phyloP scores from a whole-genome alignment of 2,329 filamentous ascomycete genomes.

The Colletotrichum spaethianum region DNA sequence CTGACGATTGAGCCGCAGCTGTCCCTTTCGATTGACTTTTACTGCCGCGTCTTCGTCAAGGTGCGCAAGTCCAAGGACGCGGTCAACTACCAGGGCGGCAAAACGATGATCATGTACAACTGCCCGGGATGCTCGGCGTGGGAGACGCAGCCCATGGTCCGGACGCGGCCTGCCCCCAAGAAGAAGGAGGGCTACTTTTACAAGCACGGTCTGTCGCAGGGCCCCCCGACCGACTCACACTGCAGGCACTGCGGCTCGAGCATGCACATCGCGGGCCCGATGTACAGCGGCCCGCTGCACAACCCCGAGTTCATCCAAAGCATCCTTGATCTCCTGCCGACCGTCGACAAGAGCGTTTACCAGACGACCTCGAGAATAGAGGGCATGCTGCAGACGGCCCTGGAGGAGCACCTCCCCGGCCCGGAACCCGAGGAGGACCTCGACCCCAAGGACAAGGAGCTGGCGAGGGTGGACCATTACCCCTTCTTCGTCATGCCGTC shows the following conservation, averaged over 20 bases:
- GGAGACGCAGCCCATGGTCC: constrained; percentile 84
- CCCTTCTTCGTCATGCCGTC: constrained; percentile 92
- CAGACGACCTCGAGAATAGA: constrained; percentile 85
- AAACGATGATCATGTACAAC: constrained; percentile 93
- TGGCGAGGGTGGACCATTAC: constrained; percentile 77
- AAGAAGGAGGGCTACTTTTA: constrained; percentile 79
- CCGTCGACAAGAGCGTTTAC: constrained; percentile 78
- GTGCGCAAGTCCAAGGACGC: constrained; percentile 84
- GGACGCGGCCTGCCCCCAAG: constrained; percentile 76
- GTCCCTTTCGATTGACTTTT: constrained; percentile 96
- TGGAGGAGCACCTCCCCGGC: constrained; percentile 76
- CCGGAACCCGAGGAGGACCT: constrained; percentile 55
- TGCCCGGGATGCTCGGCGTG: constrained; percentile 94
- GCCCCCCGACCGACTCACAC: constrained; percentile 73
- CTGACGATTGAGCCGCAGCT: constrained; percentile 91
- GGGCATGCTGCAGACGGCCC: constrained; percentile 90
- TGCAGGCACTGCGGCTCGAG: constrained; percentile 90
- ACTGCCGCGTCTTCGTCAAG: constrained; percentile 89
- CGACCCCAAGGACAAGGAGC: constrained; percentile 61
- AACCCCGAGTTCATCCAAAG: constrained; percentile 85
- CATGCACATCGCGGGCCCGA: constrained; percentile 91
- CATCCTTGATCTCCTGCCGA: constrained; percentile 80
- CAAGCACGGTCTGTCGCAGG: constrained; percentile 83
- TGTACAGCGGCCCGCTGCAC: constrained; percentile 94
- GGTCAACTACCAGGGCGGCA: constrained; percentile 91